phyloP scores from a whole-genome alignment of 1,139 yeast genomes.

The Protomyces arabidopsidicola region DNA sequence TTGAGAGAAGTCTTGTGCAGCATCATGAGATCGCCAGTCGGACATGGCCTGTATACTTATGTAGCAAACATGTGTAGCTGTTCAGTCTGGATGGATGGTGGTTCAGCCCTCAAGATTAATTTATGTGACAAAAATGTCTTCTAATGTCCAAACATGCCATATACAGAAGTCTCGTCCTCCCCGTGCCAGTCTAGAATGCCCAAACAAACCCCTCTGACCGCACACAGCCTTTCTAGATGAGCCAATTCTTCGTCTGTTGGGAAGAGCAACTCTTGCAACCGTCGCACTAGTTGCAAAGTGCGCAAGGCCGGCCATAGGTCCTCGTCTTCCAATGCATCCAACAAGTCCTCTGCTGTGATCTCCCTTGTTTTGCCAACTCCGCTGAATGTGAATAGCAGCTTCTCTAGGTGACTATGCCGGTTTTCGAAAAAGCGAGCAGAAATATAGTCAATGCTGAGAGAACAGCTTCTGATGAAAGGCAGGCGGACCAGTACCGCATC shows the following conservation, averaged over 20 bases:
- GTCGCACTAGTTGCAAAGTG: background rate
- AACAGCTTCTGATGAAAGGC: background rate
- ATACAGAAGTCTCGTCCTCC: background rate
- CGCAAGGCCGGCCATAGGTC: background rate
- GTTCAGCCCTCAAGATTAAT: background rate
- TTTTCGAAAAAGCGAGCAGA: slow-evolving; percentile 15
- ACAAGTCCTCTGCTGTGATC: slow-evolving; percentile 6
- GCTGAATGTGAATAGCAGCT: slow-evolving; percentile 1
- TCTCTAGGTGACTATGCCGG: background rate
- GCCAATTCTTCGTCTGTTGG: background rate
- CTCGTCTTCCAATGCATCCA: slow-evolving; percentile 9
- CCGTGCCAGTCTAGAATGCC: background rate
- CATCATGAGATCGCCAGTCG: background rate
- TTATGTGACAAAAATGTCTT: background rate
- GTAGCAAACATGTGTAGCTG: background rate
- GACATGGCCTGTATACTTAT: background rate
- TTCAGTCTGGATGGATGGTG: background rate
- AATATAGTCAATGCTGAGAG: slow-evolving; percentile 20
- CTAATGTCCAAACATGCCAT: background rate
- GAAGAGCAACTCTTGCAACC: background rate
- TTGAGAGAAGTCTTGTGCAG: background rate
- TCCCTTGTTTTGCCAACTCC: slow-evolving; percentile 16
- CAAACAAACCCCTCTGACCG: background rate
- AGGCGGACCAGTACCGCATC: slow-evolving; percentile 6
- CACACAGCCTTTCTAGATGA: background rate